Evolutionary conservation across 75 land plant genomes (phyloP), one percentile per base, ranked within the genome.

Genomic region (Selaginella tamariscina): DNA sequence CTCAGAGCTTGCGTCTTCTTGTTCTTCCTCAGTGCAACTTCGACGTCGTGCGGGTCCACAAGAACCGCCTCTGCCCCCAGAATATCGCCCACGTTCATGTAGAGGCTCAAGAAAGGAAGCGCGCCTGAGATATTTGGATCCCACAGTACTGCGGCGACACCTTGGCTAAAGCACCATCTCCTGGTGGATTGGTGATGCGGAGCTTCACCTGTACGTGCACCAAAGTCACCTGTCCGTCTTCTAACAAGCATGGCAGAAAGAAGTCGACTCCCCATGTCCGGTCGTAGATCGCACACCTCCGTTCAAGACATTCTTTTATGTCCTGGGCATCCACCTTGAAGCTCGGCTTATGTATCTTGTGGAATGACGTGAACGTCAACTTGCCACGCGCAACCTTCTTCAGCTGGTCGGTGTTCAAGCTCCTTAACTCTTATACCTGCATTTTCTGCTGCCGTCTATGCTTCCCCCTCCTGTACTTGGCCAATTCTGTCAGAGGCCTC

Each of bases 281-380:
- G 49, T 39, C 49, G 49, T 39, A 39, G 49, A 39, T 39, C 49
- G 49, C 49, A 39, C 49, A n/a, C n/a, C n/a, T n/a, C n/a, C n/a
- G n/a, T n/a, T n/a, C n/a, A n/a, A 39, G 49, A 39, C 49, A 39
- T 39, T 39, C 49, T 39, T 15, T 5, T 39, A 5, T 39, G 49
- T 39, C 49, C 49, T 39, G 49, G 49, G 49, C 49, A 39, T 39
- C 49, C 49, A 39, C 49, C 49, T n/a, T 39, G 49, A 39, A 39
- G 49, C 49, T 39, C 49, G 49, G 49, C 49, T 39, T 39, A 39
- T 39, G 49, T 39, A 39, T 39, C 49, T 39, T 39, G 49, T 39
- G 49, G 49, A 39, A 39, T 5, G 49, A 39, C 49, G 49, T 39
- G 49, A 39, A 39, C 49, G 49, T 39, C 49, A 39, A 39, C 49